Percentiles rank a stretch among this genome's conserved stretches.
These are phyloP conservation scores for Westerdykella aurantiaca DNA, from an alignment of 2,329 filamentous ascomycete species.

Conservation along the genomic window DNA sequence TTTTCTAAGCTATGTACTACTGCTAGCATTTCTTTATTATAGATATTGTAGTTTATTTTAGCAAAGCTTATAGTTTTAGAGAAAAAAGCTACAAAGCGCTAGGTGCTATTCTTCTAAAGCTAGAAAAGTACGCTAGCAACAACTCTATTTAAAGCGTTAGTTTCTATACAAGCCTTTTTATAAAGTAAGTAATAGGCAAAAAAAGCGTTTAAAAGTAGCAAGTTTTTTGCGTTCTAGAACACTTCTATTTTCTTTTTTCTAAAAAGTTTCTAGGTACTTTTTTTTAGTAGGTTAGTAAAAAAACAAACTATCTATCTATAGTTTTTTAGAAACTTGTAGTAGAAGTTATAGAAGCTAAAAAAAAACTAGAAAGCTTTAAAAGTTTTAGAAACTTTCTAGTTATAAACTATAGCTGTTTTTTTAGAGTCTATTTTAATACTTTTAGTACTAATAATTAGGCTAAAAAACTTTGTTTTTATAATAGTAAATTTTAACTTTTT, in stretches of 20 bases:
- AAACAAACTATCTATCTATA: slow-evolving; percentile 6
- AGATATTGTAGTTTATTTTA: slow-evolving; percentile 4
- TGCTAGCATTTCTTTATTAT: slow-evolving; percentile 5
- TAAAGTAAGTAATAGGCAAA: slow-evolving; percentile 5
- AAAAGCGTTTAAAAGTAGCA: neutral
- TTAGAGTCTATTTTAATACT: neutral
- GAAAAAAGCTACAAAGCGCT: slow-evolving; percentile 1
- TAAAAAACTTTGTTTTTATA: slow-evolving; percentile 4
- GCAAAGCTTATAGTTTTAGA: neutral
- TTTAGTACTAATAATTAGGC: neutral
- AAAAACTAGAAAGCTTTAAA: slow-evolving; percentile 17
- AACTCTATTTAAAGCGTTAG: neutral
- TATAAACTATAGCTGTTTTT: slow-evolving; percentile 10
- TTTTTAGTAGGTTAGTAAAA: slow-evolving; percentile 3
- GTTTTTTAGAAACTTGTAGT: slow-evolving; percentile 23
- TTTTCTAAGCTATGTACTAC: slow-evolving; percentile 1
- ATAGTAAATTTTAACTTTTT: slow-evolving; percentile 7
- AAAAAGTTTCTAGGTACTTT: slow-evolving; percentile 6
- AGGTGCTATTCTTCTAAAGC: neutral
- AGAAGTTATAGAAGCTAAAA: slow-evolving; percentile 33
- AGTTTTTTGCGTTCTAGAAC: neutral
- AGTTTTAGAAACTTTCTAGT: slow-evolving; percentile 16
- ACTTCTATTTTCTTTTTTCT: neutral
- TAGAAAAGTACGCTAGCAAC: neutral
- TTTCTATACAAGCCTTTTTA: slow-evolving; percentile 1